A percentile compares a stretch with the other conserved stretches of the same genome.
Conservation (phyloP, 2,329 filamentous ascomycete genomes). For the Dactylellina drechsleri region DNA sequence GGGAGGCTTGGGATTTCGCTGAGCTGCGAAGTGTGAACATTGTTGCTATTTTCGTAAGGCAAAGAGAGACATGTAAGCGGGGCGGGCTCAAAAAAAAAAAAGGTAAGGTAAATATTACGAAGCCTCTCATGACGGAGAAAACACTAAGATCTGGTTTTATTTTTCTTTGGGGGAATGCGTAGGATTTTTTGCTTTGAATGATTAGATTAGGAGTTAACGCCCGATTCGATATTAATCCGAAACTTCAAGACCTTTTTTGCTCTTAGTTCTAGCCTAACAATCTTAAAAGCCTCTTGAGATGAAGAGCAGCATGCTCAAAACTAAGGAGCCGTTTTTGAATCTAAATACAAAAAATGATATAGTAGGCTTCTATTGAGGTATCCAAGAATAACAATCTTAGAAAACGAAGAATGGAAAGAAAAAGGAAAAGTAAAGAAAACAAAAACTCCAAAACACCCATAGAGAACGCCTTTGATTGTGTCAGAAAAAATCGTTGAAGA, state of each 20-base stretch:
- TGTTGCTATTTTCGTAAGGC: constrained; percentile 36
- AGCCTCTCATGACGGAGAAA: no score
- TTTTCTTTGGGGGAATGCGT: not conserved
- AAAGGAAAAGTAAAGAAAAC: constrained; percentile 11
- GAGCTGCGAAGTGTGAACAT: no score
- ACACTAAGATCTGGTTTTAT: no score
- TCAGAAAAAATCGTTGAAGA: not conserved
- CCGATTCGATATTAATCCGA: not conserved
- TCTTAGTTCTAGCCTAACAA: not conserved
- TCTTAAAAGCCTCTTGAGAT: not conserved
- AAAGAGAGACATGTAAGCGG: not conserved
- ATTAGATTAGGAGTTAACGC: not conserved
- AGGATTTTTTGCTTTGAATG: not conserved
- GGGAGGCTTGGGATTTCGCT: not conserved
- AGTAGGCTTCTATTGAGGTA: constrained; percentile 44
- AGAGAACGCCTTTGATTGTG: constrained; percentile 34
- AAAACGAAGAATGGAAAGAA: constrained; percentile 17
- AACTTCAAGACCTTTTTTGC: not conserved
- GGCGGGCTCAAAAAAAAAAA: not conserved
- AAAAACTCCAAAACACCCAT: constrained; percentile 15
- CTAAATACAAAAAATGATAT: constrained; percentile 34
- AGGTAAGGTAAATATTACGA: no score
- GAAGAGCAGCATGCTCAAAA: not conserved
- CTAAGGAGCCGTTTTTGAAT: constrained; percentile 13
- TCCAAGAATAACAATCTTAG: constrained; percentile 19